Conservation (phyloP, 78 protist genomes). For the Anaeramoeba flamelloides region DNA sequence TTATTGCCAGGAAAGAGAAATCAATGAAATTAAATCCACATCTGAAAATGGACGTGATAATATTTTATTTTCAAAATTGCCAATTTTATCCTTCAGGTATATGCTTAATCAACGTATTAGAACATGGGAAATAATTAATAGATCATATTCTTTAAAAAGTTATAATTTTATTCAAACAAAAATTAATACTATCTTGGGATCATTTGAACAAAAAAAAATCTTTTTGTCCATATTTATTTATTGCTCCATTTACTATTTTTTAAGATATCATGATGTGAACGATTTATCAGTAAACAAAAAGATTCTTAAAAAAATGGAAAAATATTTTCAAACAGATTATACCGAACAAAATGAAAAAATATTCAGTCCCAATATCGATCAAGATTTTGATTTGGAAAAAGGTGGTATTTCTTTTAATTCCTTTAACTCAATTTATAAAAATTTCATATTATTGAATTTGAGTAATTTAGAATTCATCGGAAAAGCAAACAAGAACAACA, state of each 20-base stretch:
- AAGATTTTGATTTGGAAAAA: too few relatives aligned
- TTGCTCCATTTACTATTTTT: background rate
- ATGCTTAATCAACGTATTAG: background rate
- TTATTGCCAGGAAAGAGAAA: background rate
- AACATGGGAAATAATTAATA: background rate
- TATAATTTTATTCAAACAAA: background rate
- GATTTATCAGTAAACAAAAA: background rate
- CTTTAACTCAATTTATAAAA: too few relatives aligned
- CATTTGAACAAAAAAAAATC: background rate
- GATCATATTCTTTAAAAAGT: background rate
- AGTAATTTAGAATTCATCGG: too few relatives aligned
- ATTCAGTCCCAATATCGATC: too few relatives aligned
- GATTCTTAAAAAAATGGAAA: too few relatives aligned
- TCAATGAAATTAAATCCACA: background rate
- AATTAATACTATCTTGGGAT: background rate
- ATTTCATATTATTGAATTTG: too few relatives aligned
- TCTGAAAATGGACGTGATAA: background rate
- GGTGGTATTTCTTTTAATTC: too few relatives aligned
- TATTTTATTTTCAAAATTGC: background rate
- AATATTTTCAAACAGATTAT: too few relatives aligned
- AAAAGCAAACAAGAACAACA: too few relatives aligned
- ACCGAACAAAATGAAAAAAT: too few relatives aligned
- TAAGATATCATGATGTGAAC: background rate
- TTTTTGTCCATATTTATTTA: background rate
- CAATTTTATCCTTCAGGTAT: background rate